Evolutionary conservation across 2,329 filamentous ascomycete species (phyloP), one percentile per base, ranked within the genome.

Genomic region (Claviceps pusilla): DNA sequence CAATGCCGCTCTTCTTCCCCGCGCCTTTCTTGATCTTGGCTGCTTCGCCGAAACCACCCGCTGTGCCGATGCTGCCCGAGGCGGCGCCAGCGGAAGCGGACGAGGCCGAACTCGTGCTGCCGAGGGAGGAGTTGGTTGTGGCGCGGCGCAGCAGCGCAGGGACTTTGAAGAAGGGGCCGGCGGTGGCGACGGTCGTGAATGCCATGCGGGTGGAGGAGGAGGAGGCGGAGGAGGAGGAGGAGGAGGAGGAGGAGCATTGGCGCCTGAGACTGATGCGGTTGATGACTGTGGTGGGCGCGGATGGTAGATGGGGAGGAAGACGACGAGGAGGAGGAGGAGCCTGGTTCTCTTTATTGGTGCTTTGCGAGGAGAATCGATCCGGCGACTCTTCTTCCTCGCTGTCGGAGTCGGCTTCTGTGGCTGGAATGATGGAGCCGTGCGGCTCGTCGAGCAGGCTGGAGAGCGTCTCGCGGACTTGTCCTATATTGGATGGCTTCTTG

Each of bases 381-480:
- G 35, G 7, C 7, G 7, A 37, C 37, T 35, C 16, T 5, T 48
- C 47, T 33, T 54, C 72, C 46, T 78, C 76, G 43, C 64, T 66
- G 52, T 69, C 67, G 29, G 67, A 67, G 11, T 60, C 66, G 37
- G 56, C 60, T 48, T 66, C 66, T 2, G 68, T 69, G 14, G 74
- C 76, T 3, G 60, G 75, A 66, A 80, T 71, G 59, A 78, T 61
- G 16, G 78, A 76, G 55, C 67, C 62, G 61, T 71, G 60, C 16
- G 80, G 77, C 47, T 86, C 81, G n/a, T 54, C 54, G 16, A 95
- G 82, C 10, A 96, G 76, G 66, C 85, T 87, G 4, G 87, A 94
- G 7, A 96, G 73, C 0, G 87, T 88, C 65, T 91, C 82, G 55
- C 89, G 83, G 58, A 96, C 86, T 63, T 96, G 88, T 33, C 83